Base-by-base conservation (phyloP, 345 rosid species). In the Cardamine occulta region DNA sequence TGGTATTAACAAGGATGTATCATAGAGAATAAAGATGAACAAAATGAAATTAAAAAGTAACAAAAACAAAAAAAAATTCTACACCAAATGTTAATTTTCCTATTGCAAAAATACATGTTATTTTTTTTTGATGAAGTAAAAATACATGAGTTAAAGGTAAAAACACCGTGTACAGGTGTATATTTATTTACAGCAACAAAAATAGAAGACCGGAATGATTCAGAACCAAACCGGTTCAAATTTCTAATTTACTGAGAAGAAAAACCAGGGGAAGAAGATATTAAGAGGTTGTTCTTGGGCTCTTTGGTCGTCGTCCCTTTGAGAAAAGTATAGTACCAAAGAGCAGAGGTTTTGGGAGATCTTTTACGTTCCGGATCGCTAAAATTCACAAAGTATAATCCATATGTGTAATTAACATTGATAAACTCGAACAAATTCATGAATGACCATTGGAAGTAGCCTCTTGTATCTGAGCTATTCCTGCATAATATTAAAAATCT, bases 261-360 rank as follows among this genome's bases (percentile, higher is more conserved):
- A 21, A 60, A 6, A 32, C 8, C 49, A 45, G 58, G 35, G 60
- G 77, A 64, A 71, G 77, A 8, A 54, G 53, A 51, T 39, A 35
- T 21, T 2, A 14, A 73, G 54, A 37, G 14, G 68, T 35, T 48
- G 6, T 51, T 70, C 2, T 3, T 39, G 44, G 44, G 44, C 6
- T 11, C 44, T 39, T 39, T 39, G 15, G 44, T 12, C 13, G 39
- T 26, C 29, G 2, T 24, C 54, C 90, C 86, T 39, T 79, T 84
- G 64, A 81, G 77, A 56, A 83, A 82, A 24, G 67, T 29, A 51
- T 85, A 82, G 72, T 80, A 84, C 87, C 88, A 84, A 57, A 72
- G 61, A 8, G 89, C 80, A 15, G 86, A 39, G 15, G 44, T 39
- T 39, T 39, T 39, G 15, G 44, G 44, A 39, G 44, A 39, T 39